These are phyloP conservation scores for Pichia occidentalis DNA, from an alignment of 805 yeast species.

Conservation along the genomic window DNA sequence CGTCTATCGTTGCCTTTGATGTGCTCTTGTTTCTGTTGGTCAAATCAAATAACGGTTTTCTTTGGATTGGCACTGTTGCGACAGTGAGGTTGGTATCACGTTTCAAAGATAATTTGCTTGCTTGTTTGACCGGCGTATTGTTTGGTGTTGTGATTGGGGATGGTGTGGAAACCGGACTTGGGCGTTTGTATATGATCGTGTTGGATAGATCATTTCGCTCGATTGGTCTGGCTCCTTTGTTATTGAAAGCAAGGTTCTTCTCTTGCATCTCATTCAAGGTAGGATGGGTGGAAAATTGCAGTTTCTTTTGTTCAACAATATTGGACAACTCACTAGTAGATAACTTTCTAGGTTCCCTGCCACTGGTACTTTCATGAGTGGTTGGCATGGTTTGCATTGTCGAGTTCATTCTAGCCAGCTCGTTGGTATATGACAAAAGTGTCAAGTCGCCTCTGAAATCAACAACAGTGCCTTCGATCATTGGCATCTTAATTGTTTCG, in stretches of 20 bases:
- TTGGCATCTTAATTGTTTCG: conserved; percentile 62
- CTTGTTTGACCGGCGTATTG: neutral
- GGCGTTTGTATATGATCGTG: conserved; percentile 14
- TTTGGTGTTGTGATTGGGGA: neutral
- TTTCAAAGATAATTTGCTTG: too few relatives aligned
- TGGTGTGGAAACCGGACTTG: conserved; percentile 6
- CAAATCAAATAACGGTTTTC: too few relatives aligned
- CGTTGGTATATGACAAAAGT: conserved; percentile 14
- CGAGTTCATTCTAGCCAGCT: neutral
- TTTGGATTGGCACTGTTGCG: too few relatives aligned
- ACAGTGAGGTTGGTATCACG: too few relatives aligned
- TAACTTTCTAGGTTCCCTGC: neutral
- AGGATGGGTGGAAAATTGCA: conserved; percentile 10
- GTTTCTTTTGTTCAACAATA: conserved; percentile 8
- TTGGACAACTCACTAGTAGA: conserved; percentile 5
- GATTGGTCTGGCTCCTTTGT: conserved; percentile 14
- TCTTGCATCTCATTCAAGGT: conserved; percentile 10
- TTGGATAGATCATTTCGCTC: conserved; percentile 7
- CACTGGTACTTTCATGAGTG: conserved; percentile 11
- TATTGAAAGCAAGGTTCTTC: neutral
- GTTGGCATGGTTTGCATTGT: neutral
- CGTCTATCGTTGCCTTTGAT: too few relatives aligned
- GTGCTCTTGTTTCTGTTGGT: too few relatives aligned
- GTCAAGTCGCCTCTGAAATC: conserved; percentile 64
- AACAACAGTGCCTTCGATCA: conserved; percentile 51